Evolutionary conservation across 495 filamentous ascomycete species (phyloP).

Genomic region (Neurospora sp.): DNA sequence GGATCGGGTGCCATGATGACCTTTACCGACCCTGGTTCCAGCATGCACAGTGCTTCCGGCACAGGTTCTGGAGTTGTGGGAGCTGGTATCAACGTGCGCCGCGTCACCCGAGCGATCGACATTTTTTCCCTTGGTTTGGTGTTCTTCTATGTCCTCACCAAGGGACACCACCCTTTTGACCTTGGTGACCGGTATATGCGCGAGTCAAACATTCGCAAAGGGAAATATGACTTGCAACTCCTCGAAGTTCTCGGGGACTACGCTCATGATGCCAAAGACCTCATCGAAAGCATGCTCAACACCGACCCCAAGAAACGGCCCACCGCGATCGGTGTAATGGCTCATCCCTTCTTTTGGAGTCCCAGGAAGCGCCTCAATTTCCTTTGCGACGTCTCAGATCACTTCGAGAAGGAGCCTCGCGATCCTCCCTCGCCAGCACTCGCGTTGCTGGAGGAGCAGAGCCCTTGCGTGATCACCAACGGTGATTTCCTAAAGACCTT

Average conservation of each 20-base stretch:
- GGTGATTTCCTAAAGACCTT: constrained; percentile 69
- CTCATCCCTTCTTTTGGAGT: constrained; percentile 95
- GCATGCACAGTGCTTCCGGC: constrained; percentile 37
- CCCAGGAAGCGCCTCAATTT: constrained; percentile 79
- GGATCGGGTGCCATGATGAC: constrained; percentile 17
- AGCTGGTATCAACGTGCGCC: constrained; percentile 39
- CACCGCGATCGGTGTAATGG: constrained; percentile 64
- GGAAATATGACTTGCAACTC: constrained; percentile 60
- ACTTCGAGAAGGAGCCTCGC: constrained; percentile 82
- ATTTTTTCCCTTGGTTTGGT: constrained; percentile 95
- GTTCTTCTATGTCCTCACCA: constrained; percentile 90
- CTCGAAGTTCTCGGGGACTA: constrained; percentile 69
- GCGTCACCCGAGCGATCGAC: constrained; percentile 90
- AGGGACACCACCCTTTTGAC: constrained; percentile 88
- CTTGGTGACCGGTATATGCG: constrained; percentile 88
- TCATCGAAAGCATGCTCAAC: constrained; percentile 75
- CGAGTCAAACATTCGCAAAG: constrained; percentile 92
- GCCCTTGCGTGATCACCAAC: constrained; percentile 25
- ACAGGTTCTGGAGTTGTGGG: constrained; percentile 19
- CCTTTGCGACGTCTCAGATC: constrained; percentile 86
- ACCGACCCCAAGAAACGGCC: constrained; percentile 62
- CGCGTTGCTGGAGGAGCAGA: constrained; percentile 41
- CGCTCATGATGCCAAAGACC: constrained; percentile 73
- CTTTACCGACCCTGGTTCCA: constrained; percentile 28
- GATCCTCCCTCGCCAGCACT: constrained; percentile 66